Evolutionary conservation across 352 stramenopile genomes (phyloP), one percentile per base, ranked within the genome.

Genomic region (Pythium rhizo-oryzae): DNA sequence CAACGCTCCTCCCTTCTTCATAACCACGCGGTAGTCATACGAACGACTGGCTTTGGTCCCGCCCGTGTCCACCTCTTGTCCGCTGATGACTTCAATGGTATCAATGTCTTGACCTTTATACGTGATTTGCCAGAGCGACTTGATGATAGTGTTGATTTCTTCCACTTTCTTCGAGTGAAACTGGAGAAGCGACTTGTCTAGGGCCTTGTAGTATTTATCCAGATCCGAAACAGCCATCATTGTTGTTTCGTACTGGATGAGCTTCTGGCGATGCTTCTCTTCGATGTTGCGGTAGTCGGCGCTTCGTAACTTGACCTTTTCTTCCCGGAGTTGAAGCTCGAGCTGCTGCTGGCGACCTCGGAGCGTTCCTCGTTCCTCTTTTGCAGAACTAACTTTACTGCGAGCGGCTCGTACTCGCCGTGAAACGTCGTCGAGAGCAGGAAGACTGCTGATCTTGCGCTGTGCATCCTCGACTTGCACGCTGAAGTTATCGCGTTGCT

Each of bases 31-130:
- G 72, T 99, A 99, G 72, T 99, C 99, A 78, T 99, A 99, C 19
- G 85, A 97, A 8, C 91, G 77, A 33, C 80, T 67, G 33, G 80
- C 80, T 65, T 89, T 89, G 9, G 56, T 64, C 0, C 61, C 43
- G 4, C 74, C 73, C 7, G 75, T 66, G 7, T 87, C 90, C 7
- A 79, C 74, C 24, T 99, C 90, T 74, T 98, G 87, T 28, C 96
- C 96, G 19, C 92, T 98, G 41, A 98, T 84, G 24, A 99, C 93
- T 79, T 99, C 92, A 76, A 99, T 99, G 19, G 95, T 98, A 63
- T 99, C 98, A 63, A 99, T 99, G 76, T 99, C 98, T 75, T 98
- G 87, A 0, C 98, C 98, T 67, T 98, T 98, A 89, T 99, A 99
- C 4, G 97, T 99, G 37, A 99, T 91, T 63, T 97, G 86, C 98